Percentiles rank a stretch among this genome's conserved stretches.
These are phyloP conservation scores for Brettanomyces custersianus DNA, from an alignment of 805 yeast species.

Conservation along the genomic window DNA sequence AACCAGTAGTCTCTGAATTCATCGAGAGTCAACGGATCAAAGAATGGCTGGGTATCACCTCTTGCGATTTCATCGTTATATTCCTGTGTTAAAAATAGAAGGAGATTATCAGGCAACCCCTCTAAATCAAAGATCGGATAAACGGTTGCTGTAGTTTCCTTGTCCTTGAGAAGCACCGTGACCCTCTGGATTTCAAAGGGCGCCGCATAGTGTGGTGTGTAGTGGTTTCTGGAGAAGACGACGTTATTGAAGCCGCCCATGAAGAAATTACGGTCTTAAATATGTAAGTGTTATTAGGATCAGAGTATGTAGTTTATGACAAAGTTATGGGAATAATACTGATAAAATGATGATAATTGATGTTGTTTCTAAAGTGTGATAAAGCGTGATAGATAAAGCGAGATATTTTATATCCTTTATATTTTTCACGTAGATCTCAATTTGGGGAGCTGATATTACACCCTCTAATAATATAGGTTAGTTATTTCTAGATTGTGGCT, in stretches of 20 bases:
- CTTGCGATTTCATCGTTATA: conserved; percentile 85
- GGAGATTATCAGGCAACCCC: conserved; percentile 67
- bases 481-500: too few species aligned
- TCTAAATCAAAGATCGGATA: conserved; percentile 68
- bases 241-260: conserved; percentile 27
- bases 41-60: conserved; percentile 82
- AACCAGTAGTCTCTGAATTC: conserved; percentile 86
- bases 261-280: too few species aligned
- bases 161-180: conserved; percentile 75
- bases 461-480: too few species aligned
- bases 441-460: too few species aligned
- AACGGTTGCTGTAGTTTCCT: conserved; percentile 87
- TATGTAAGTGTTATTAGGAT: too few species aligned
- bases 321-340: not conserved
- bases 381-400: too few species aligned
- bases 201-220: conserved; percentile 21
- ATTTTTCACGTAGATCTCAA: too few species aligned
- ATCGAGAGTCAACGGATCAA: conserved; percentile 67
- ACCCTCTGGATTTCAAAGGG: conserved; percentile 43
- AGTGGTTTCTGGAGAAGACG: conserved; percentile 21
- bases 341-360: not conserved
- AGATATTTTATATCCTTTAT: too few species aligned
- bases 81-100: conserved; percentile 82
- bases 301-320: too few species aligned
- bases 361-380: not conserved